These are phyloP conservation scores for Rhodofomes roseus DNA, from an alignment of 1,284 basidiomycete species.

Conservation along the genomic window DNA sequence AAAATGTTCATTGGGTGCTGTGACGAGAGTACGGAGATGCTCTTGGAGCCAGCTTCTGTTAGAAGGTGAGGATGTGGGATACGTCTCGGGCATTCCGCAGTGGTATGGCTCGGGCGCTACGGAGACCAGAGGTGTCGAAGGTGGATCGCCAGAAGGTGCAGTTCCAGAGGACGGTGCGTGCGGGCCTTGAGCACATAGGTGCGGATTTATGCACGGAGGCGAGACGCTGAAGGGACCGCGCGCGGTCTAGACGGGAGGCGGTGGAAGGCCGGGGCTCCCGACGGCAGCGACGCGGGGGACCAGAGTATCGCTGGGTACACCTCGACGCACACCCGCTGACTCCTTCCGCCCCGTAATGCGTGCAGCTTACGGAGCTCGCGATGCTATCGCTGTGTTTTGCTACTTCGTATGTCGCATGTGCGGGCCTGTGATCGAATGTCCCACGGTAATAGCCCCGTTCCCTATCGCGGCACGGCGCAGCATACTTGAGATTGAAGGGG, in stretches of 20 bases:
- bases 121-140: too few species aligned
- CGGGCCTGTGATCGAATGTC: background rate
- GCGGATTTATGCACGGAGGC: background rate
- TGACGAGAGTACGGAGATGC: background rate
- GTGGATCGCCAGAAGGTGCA: background rate
- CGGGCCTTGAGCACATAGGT: background rate
- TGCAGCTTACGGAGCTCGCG: background rate
- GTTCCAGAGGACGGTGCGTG: background rate
- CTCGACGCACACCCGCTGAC: background rate
- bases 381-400: too few species aligned
- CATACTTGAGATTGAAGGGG: too few species aligned
- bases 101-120: background rate
- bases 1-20: background rate
- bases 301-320: background rate
- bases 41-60: background rate
- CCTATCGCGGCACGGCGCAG: background rate
- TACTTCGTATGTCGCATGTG: background rate
- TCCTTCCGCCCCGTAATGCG: background rate
- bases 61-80: background rate
- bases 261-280: background rate
- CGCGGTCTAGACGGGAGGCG: background rate
- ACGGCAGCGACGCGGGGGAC: background rate
- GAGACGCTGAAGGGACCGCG: background rate
- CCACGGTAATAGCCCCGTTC: background rate
- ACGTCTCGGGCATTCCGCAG: background rate